These are phyloP conservation scores for Mitragyna speciosa DNA, from an alignment of 257 asterid species.

Conservation along the genomic window DNA sequence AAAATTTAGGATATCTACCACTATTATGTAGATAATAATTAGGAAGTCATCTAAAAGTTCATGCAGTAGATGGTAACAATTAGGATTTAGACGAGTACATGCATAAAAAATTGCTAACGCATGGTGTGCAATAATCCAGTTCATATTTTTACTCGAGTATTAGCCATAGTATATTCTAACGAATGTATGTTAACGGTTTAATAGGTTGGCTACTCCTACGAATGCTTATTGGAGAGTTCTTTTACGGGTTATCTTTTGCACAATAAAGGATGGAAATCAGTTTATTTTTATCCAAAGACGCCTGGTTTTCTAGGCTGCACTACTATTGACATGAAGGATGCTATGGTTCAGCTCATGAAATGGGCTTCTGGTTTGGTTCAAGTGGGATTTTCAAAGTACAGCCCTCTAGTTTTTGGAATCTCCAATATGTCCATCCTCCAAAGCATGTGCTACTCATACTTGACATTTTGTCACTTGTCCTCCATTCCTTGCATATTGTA, in stretches of 20 bases:
- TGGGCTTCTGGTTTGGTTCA: slow-evolving; percentile 43
- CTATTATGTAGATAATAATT: too few relatives aligned
- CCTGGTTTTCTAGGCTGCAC: slow-evolving; percentile 39
- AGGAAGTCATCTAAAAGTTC: too few relatives aligned
- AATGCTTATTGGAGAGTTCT: slow-evolving; percentile 63
- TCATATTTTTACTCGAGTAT: not conserved
- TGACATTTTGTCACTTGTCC: slow-evolving; percentile 29
- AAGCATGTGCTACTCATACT: slow-evolving; percentile 30
- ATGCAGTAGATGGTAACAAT: too few relatives aligned
- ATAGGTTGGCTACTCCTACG: slow-evolving; percentile 81
- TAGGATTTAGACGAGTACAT: too few relatives aligned
- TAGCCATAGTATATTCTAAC: not conserved
- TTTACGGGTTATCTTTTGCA: slow-evolving; percentile 41
- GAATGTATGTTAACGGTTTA: not conserved
- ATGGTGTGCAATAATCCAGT: too few relatives aligned
- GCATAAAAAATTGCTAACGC: too few relatives aligned
- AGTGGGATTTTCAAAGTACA: slow-evolving; percentile 26
- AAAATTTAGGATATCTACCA: too few relatives aligned
- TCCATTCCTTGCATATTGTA: slow-evolving; percentile 29
- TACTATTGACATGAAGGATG: slow-evolving; percentile 35
- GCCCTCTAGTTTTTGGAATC: slow-evolving; percentile 35
- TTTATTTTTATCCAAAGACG: slow-evolving; percentile 32
- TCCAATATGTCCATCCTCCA: slow-evolving; percentile 23
- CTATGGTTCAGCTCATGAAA: slow-evolving; percentile 32
- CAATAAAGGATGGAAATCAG: slow-evolving; percentile 41